Base-by-base conservation (phyloP, 2,329 filamentous ascomycete species). In the Lecanicillium sp. region DNA sequence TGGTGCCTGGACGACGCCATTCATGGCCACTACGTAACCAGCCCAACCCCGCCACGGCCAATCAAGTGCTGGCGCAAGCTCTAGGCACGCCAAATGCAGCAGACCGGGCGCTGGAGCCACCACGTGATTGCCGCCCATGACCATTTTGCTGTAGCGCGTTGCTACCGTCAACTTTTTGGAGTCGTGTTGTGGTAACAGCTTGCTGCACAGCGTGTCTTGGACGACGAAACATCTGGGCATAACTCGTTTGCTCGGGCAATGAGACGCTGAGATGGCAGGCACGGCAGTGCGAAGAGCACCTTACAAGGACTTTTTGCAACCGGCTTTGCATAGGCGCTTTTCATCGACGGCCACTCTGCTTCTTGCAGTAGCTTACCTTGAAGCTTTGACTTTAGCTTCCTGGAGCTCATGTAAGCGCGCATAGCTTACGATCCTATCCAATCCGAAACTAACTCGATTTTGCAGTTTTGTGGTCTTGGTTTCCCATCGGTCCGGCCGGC, bases 221-320 rank as follows among this genome's bases (percentile, higher is more conserved):
- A 16, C 29, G 16, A 19, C 15, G 33, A 36, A 14, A 6, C 22
- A 25, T 25, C 11, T 25, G 7, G 40, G 40, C 54, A 43, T 44
- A 53, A 40, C 37, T 47, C 41, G 54, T 48, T 56, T 49, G 48
- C 54, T 45, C 40, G 38, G 63, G 64, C 54, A 58, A 70, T 68
- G 65, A 56, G 54, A 60, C 57, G 60, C 59, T 51, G 65, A 56
- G 35, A 77, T 77, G 71, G 65, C 71, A 52, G 58, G 57, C 53
- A 60, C 62, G 54, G 67, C 62, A 56, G 71, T 66, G 64, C 78
- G 68, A 70, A 74, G 59, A 55, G 64, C 68, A 52, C 68, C 73
- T 35, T 94, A 95, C 64, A 83, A 87, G 69, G 86, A 95, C 65
- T 94, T 94, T 60, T 67, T 95, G 50, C 94, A 90, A 45, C 89